Evolutionary conservation across 2,329 filamentous ascomycete species (phyloP), one percentile per base, ranked within the genome.

Genomic region (Trichophyton equinum): DNA sequence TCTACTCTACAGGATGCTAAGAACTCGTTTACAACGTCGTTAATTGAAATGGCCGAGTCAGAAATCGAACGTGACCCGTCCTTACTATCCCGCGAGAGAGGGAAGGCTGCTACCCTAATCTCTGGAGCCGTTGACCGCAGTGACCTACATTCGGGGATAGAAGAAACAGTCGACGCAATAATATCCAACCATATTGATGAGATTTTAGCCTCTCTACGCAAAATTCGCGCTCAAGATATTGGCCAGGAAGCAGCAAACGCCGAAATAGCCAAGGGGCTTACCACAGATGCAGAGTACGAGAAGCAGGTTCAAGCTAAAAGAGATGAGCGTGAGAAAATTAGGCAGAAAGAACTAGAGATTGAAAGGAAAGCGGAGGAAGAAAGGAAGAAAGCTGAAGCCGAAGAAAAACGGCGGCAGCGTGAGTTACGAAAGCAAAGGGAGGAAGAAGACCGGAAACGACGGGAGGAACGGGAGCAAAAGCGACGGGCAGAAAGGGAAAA

Each of bases 1-100:
- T 38, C 40, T 22, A 20, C 5, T 49, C 25, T 38, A 11, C 69
- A 83, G 79, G 76, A 81, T 47, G 76, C 77, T 33, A 83, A 82
- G 69, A 70, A 70, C 25, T 74, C 76, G 18, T 80, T 85, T 63
- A 76, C 78, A 62, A 66, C 76, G 62, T 73, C 79, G 58, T 71
- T 86, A 66, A 75, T 81, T 65, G 74, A 80, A 66, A 73, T 84
- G 60, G 81, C 81, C 47, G 81, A 83, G 62, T 74, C 75, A 46
- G 83, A 86, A 67, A 85, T 85, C 62, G 83, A 86, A 61, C 79
- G 81, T 64, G 81, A 85, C 65, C 79, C 83, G 0, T 81, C 80
- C 38, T 75, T 85, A 55, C 75, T 86, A 15, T 82, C 81, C 59
- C 82, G 83, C 36, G 82, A 85, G 65, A 78, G 83, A 56, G 77